Evolutionary conservation across 208 protist genomes (phyloP).

Genomic region (Tetramitus jugosus): DNA sequence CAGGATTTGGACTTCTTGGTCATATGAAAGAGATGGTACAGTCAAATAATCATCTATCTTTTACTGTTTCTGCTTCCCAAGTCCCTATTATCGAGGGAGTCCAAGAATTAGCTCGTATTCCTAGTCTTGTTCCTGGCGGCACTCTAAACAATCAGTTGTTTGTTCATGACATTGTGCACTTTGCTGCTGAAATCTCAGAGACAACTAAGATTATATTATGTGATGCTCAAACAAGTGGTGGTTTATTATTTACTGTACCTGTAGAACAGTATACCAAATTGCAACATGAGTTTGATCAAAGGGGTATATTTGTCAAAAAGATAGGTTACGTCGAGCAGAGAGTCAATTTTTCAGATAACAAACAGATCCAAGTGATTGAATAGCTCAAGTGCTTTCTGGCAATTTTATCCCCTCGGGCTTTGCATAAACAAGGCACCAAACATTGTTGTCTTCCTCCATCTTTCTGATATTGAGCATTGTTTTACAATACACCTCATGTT

Average conservation of each 20-base stretch:
- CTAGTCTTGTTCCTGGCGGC: conserved; percentile 14
- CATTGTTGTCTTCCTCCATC: neutral
- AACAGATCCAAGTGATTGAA: too few species aligned
- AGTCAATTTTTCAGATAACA: too few species aligned
- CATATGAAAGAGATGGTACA: conserved; percentile 36
- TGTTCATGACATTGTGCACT: neutral
- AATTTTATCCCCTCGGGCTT: too few species aligned
- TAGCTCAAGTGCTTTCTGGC: too few species aligned
- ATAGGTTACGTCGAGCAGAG: too few species aligned
- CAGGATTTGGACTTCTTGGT: conserved; percentile 58
- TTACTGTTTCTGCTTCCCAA: neutral
- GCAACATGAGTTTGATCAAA: too few species aligned
- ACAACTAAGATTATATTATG: conserved; percentile 6
- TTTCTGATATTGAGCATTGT: neutral
- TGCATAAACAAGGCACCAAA: neutral
- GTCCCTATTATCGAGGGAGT: conserved; percentile 7
- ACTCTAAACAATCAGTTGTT: conserved; percentile 20
- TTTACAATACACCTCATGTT: conserved; percentile 13
- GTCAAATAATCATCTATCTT: neutral
- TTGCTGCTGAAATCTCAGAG: too few species aligned
- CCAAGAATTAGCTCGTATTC: neutral
- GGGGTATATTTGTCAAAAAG: too few species aligned
- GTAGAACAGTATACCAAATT: neutral
- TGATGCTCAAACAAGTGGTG: conserved; percentile 24
- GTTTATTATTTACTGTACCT: neutral